Conservation (phyloP, 2,329 filamentous ascomycete genomes). For the Arachnopeziza araneosa region DNA sequence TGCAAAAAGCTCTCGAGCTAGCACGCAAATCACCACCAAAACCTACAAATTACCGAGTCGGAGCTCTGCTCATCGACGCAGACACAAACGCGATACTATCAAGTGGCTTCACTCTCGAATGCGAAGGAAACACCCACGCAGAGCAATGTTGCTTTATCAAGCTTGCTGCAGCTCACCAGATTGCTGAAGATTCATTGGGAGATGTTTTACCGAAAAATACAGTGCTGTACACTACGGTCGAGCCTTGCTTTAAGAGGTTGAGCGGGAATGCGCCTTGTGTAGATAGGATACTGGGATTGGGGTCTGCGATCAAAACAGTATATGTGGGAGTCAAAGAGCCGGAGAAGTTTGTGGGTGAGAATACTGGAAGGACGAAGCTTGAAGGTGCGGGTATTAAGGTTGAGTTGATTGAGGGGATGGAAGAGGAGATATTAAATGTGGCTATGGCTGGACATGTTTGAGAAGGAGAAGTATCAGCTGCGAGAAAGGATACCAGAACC, state of each 20-base stretch:
- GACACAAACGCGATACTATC: slow-evolving; percentile 57
- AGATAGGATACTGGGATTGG: slow-evolving; percentile 64
- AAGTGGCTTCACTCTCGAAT: slow-evolving; percentile 86
- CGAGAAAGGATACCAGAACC: too few relatives aligned
- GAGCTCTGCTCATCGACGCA: slow-evolving; percentile 72
- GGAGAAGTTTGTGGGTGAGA: slow-evolving; percentile 80
- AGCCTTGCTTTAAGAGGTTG: slow-evolving; percentile 69
- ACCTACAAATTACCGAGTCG: slow-evolving; percentile 92
- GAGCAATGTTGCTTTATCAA: slow-evolving; percentile 91
- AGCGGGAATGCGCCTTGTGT: slow-evolving; percentile 74
- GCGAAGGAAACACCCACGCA: slow-evolving; percentile 89
- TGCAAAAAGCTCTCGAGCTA: slow-evolving; percentile 68
- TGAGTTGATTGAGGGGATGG: slow-evolving; percentile 66
- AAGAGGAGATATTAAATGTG: slow-evolving; percentile 73
- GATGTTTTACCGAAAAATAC: slow-evolving; percentile 46
- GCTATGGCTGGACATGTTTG: slow-evolving; percentile 72
- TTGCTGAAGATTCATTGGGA: slow-evolving; percentile 50
- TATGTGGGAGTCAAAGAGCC: slow-evolving; percentile 88
- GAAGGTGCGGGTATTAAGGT: slow-evolving; percentile 69
- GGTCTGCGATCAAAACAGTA: slow-evolving; percentile 58
- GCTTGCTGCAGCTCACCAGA: slow-evolving; percentile 43
- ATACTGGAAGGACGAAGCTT: slow-evolving; percentile 66
- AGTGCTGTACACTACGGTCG: slow-evolving; percentile 86
- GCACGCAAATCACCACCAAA: slow-evolving; percentile 74
- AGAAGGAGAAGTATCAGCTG: background rate